Evolutionary conservation across 768 basidiomycete genomes (phyloP).

Genomic region (Leucosporidium scottii): DNA sequence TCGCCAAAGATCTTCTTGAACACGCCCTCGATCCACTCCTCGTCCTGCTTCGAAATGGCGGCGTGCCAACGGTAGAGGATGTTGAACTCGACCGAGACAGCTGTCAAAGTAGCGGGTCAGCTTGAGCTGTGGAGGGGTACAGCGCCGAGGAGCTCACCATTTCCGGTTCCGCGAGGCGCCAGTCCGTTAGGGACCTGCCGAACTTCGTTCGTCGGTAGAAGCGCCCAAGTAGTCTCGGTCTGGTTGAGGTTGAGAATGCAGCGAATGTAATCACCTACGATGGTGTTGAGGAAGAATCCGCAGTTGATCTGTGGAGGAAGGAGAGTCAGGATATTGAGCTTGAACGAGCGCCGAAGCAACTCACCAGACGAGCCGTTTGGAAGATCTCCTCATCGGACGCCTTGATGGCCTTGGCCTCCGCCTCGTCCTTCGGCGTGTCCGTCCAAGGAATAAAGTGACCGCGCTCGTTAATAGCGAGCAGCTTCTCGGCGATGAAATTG

Average conservation of each 20-base stretch:
- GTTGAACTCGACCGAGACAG: conserved; percentile 23
- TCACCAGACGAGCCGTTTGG: conserved; percentile 18
- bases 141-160: no score
- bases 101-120: not conserved
- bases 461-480: conserved; percentile 51
- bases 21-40: conserved; percentile 44
- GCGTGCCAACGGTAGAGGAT: conserved; percentile 35
- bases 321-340: not conserved
- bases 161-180: no score
- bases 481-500: conserved; percentile 58
- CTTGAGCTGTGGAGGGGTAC: no score
- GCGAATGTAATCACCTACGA: not conserved
- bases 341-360: not conserved
- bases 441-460: conserved; percentile 44
- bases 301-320: not conserved
- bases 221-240: conserved; percentile 20
- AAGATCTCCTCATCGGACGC: conserved; percentile 30
- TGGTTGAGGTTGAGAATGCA: conserved; percentile 26
- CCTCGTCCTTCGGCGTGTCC: conserved; percentile 10
- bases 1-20: conserved; percentile 41
- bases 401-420: not conserved
- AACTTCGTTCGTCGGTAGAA: conserved; percentile 10
- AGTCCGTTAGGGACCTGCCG: no score
- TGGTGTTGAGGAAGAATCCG: not conserved
- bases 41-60: conserved; percentile 39